Evolutionary conservation across 305 asterid species (phyloP).

Genomic region (Fraxinus greggii): DNA sequence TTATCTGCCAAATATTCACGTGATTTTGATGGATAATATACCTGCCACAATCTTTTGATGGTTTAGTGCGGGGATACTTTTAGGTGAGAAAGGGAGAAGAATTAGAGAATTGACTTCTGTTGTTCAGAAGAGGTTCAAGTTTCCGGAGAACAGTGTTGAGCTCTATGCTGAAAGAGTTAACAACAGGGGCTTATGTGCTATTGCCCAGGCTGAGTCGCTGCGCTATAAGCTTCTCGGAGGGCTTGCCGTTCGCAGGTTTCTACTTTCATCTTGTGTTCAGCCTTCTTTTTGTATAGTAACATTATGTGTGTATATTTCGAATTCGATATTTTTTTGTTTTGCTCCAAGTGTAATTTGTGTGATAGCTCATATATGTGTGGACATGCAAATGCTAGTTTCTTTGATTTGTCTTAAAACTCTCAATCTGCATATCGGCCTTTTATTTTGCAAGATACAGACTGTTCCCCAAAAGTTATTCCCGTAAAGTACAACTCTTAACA

Average conservation of each 20-base stretch:
- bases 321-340: neutral
- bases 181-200: slow-evolving; percentile 53
- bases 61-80: neutral
- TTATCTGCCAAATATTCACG: neutral
- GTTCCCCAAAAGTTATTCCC: neutral
- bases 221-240: slow-evolving; percentile 62
- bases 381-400: neutral
- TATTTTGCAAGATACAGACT: neutral
- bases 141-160: slow-evolving; percentile 44
- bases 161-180: slow-evolving; percentile 52
- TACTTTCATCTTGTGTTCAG: neutral
- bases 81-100: slow-evolving; percentile 54
- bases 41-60: neutral
- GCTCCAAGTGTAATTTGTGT: neutral
- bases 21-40: neutral
- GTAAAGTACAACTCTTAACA: neutral
- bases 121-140: slow-evolving; percentile 49
- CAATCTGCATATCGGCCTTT: neutral
- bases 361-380: neutral
- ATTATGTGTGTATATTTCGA: neutral
- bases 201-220: slow-evolving; percentile 57
- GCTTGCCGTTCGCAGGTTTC: slow-evolving; percentile 49
- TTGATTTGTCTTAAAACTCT: neutral
- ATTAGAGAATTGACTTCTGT: slow-evolving; percentile 47
- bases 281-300: neutral